Evolutionary conservation across 768 basidiomycete species (phyloP).

Genomic region (Phanerodontia chrysosporium): DNA sequence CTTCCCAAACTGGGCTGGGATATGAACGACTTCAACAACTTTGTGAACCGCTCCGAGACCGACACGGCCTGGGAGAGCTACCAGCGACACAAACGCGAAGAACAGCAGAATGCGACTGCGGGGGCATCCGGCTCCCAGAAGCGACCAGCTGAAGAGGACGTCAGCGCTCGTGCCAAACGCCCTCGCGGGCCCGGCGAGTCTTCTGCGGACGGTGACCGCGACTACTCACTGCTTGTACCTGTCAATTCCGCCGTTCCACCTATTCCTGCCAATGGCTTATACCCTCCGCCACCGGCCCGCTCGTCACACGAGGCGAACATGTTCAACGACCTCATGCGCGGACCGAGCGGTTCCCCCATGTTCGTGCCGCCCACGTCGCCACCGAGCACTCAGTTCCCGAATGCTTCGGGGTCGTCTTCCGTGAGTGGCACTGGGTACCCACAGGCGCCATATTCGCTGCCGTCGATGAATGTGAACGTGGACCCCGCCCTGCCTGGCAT

Average conservation of each 20-base stretch:
- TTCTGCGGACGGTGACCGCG: conserved; percentile 40
- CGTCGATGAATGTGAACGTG: conserved; percentile 50
- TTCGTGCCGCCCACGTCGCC: conserved; percentile 48
- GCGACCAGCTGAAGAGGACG: conserved; percentile 55
- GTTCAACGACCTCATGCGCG: conserved; percentile 60
- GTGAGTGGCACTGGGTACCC: conserved; percentile 28
- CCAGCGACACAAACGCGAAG: conserved; percentile 59
- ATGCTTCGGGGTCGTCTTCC: conserved; percentile 19
- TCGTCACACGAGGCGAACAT: conserved; percentile 45
- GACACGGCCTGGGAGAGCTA: conserved; percentile 93
- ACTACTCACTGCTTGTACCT: conserved; percentile 56
- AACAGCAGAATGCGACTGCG: conserved; percentile 24
- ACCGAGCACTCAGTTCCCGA: conserved; percentile 19
- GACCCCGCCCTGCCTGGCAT: conserved; percentile 51
- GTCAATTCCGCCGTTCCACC: conserved; percentile 39
- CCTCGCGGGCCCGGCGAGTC: conserved; percentile 35
- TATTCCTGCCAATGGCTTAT: conserved; percentile 36
- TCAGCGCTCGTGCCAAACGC: conserved; percentile 45
- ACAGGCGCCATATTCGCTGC: conserved; percentile 40
- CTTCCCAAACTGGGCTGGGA: conserved; percentile 79
- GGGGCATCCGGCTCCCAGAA: conserved; percentile 33
- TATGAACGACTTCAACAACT: conserved; percentile 70
- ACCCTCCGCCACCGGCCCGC: conserved; percentile 35
- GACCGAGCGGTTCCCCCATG: conserved; percentile 52
- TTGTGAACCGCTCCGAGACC: conserved; percentile 82